Base-by-base conservation (phyloP, 768 basidiomycete genomes). In the Solioccasus polychromus region DNA sequence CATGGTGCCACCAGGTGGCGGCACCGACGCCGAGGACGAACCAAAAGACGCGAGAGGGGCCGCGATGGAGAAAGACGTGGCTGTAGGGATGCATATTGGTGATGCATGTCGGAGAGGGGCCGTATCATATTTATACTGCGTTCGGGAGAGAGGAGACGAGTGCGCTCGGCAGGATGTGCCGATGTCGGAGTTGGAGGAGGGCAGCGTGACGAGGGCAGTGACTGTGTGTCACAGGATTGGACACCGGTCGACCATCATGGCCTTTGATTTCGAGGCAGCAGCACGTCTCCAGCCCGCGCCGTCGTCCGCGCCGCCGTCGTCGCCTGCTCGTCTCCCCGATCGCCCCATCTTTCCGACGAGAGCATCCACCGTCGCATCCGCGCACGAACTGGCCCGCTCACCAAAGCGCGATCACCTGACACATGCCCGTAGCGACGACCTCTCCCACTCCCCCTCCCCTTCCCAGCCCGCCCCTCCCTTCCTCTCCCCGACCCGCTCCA, bases 41-140 rank as follows among this genome's bases (percentile, higher is more conserved):
- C 85, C 85, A 88, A 60, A 87, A 24, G 43, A 85, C 32, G 51
- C 85, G 82, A 35, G 77, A 77, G n/a, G 78, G 77, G 6, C 74
- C 59, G 44, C 68, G 62, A 39, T 63, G 64, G 50, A 61, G 42
- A 22, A 52, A 48, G 31, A 57, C 3, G 41, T 56, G 50, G 1
- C 47, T 39, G 45, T 60, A 53, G 0, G 53, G 51, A 11, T 58
- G 39, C 67, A 67, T 31, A 12, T 9, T 67, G 42, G 3, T 41
- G 34, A 2, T 34, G 40, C 8, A 2, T 8, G 8, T 26, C 26
- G 26, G 22, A 4, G 8, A 31, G 17, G 8, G 15, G 14, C 23
- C n/a, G 30, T 15, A 31, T 31, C 11, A 4, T 15, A 12, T 31
- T 31, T 31, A 31, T 15, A 15, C 30, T 8, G 30, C 30, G 11